phyloP scores from a whole-genome alignment of 2,329 filamentous ascomycete genomes.

The Trichoderma koningii region DNA sequence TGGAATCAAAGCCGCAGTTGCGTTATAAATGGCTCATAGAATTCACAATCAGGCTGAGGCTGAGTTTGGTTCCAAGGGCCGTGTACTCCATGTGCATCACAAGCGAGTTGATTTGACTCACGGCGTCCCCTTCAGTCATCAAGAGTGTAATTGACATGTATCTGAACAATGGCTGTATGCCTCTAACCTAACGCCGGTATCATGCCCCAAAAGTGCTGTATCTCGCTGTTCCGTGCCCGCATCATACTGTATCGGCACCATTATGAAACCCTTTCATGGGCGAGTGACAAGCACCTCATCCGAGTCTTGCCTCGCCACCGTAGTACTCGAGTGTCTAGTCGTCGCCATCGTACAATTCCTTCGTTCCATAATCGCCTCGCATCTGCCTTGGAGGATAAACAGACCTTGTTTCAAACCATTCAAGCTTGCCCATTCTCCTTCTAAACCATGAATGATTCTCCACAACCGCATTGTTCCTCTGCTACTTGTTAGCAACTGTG shows the following conservation, averaged over 20 bases:
- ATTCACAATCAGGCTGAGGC: no score
- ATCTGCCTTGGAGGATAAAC: neutral
- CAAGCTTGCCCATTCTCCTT: neutral
- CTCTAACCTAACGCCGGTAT: slow-evolving; percentile 26
- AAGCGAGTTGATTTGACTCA: neutral
- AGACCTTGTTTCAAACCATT: neutral
- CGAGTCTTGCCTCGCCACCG: neutral
- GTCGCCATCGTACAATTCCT: slow-evolving; percentile 19
- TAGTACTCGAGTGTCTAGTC: neutral
- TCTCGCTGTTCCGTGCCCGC: slow-evolving; percentile 5
- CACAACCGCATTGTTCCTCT: slow-evolving; percentile 96
- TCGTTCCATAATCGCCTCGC: neutral
- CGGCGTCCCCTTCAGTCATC: neutral
- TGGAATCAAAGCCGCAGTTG: neutral
- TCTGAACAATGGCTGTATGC: slow-evolving; percentile 21
- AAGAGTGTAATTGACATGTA: slow-evolving; percentile 6
- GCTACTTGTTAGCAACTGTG: slow-evolving; percentile 33
- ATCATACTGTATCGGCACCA: slow-evolving; percentile 2
- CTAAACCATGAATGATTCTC: slow-evolving; percentile 90
- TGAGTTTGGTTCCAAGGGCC: no score
- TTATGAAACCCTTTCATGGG: slow-evolving; percentile 12
- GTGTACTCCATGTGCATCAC: neutral
- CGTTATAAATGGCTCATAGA: neutral
- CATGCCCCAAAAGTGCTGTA: slow-evolving; percentile 18
- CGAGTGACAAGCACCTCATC: neutral